Base-by-base conservation (phyloP, 2,329 filamentous ascomycete species). In the Venturia nashicola region DNA sequence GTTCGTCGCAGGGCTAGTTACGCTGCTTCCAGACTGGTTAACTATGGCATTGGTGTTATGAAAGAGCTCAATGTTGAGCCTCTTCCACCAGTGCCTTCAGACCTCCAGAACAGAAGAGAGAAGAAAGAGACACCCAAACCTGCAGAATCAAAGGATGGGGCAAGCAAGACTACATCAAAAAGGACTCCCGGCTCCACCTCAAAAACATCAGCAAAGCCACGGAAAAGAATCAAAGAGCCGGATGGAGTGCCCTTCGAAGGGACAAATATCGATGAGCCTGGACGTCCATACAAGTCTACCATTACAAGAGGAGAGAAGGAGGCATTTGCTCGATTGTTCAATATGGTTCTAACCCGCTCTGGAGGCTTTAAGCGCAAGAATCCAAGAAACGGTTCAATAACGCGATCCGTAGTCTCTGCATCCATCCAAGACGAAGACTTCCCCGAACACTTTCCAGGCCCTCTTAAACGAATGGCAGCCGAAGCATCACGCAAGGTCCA, bases 241-340 rank as follows among this genome's bases (percentile, higher is more conserved):
- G 39, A 60, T 44, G 39, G 27, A 27, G 42, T 60, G 11, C 59
- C 39, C 39, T 60, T 60, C 27, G 59, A 60, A 44, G 42, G 42
- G 5, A 44, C 23, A n/a, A 18, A 44, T 23, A n/a, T 12, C 27
- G 16, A 42, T 14, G n/a, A 27, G 20, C 23, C 40, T 20, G 20
- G 14, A 60, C 59, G n/a, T 20, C 23, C 59, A 8, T 42, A 34
- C 61, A 62, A 51, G 43, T 61, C 66, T 23, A 67, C 66, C 36
- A 65, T 67, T 8, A 67, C 66, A 32, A 65, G 60, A 27, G 59
- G 48, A 18, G 66, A 67, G 61, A 59, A 59, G 18, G 62, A 61
- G 27, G 59, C 55, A 46, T 67, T 67, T 55, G 55, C 44, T 32
- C 65, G 61, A 5, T 51, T 67, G 54, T 66, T 66, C 46, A 55